Conservation (phyloP, 495 filamentous ascomycete species). For the Podospora fimiseda region DNA sequence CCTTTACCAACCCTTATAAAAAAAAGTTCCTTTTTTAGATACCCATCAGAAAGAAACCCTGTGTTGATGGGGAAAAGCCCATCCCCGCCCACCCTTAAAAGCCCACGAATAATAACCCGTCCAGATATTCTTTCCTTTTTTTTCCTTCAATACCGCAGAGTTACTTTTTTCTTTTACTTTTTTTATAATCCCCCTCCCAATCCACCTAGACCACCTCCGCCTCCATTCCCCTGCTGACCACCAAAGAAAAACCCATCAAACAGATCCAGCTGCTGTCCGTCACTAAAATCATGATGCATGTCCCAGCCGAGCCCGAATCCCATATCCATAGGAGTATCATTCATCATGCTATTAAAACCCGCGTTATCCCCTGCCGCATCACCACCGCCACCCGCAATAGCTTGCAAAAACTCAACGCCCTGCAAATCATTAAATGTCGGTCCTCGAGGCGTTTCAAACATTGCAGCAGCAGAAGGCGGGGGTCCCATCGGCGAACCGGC, state of each 20-base stretch:
- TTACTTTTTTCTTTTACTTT: background rate
- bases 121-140: background rate
- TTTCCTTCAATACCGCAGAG: background rate
- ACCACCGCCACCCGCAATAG: background rate
- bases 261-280: conserved; percentile 72
- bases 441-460: conserved; percentile 12
- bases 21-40: too few relatives aligned
- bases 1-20: background rate
- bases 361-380: conserved; percentile 16
- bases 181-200: background rate
- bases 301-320: conserved; percentile 68
- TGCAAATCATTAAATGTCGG: conserved; percentile 36
- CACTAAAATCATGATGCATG: conserved; percentile 74
- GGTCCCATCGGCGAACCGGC: background rate
- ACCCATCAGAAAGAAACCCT: background rate
- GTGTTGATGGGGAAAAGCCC: background rate
- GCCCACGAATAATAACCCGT: background rate
- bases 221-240: conserved; percentile 31
- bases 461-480: conserved; percentile 16
- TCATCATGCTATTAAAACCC: too few relatives aligned
- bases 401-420: conserved; percentile 42
- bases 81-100: background rate
- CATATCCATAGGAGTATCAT: conserved; percentile 52
- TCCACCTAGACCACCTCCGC: conserved; percentile 3
- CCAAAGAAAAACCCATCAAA: conserved; percentile 95